Percentiles rank a stretch among this genome's conserved stretches.
phyloP scores from a whole-genome alignment of 169 alveolate genomes.

The Babesia divergens region DNA sequence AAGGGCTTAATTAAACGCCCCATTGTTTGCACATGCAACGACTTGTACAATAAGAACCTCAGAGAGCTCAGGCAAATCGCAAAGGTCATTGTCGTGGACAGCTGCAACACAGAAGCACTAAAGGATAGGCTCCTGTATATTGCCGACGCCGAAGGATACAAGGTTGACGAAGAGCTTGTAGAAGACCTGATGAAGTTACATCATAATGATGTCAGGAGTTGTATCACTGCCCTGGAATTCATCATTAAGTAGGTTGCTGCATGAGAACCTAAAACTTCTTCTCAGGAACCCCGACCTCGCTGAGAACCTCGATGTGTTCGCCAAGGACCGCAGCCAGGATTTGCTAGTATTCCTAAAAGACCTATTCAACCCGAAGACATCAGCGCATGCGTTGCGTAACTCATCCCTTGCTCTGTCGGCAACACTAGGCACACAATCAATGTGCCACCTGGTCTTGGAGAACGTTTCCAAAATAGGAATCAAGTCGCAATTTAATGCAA shows the following conservation, averaged over 20 bases:
- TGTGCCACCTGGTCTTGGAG: constrained; percentile 3
- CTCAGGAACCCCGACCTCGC: constrained; percentile 4
- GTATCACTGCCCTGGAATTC: constrained; percentile 46
- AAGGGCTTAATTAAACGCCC: constrained; percentile 81
- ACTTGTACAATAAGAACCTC: constrained; percentile 74
- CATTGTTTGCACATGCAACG: constrained; percentile 95
- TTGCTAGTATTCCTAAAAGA: constrained; percentile 12
- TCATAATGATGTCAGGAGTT: constrained; percentile 68
- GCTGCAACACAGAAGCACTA: constrained; percentile 62
- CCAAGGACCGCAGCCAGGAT: constrained; percentile 59
- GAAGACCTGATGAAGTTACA: constrained; percentile 64
- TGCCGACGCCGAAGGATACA: constrained; percentile 61
- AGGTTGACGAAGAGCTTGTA: constrained; percentile 55
- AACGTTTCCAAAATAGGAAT: constrained; percentile 18
- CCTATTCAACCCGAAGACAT: constrained; percentile 14
- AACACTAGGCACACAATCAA: constrained; percentile 4
- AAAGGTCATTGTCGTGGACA: constrained; percentile 67
- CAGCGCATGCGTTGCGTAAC: constrained; percentile 29
- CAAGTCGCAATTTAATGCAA: constrained; percentile 9
- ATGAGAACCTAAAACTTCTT: neutral
- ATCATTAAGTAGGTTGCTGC: constrained; percentile 22
- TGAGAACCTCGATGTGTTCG: neutral
- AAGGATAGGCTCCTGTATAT: constrained; percentile 61
- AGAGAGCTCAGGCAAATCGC: constrained; percentile 74
- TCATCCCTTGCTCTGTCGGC: constrained; percentile 3